Percentiles rank a stretch among this genome's conserved stretches.
Evolutionary conservation across 257 asterid genomes (phyloP).

Genomic region (Knoxia roxburghii): DNA sequence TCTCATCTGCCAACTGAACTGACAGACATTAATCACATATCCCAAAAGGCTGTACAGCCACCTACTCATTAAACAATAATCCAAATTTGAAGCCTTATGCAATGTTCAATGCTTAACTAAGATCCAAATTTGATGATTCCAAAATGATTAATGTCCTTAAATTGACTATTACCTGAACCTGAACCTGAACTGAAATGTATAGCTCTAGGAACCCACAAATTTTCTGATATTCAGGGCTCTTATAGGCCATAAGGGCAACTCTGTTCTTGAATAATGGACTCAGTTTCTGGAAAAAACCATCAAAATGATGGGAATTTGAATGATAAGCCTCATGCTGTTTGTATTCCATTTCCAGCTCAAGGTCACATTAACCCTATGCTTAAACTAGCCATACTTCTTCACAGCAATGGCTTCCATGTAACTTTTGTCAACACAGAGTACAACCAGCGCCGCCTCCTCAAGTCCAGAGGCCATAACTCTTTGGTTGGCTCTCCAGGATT

Average conservation of each 20-base stretch:
- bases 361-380: conserved; percentile 40
- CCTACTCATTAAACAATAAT: too few relatives aligned
- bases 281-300: neutral
- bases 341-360: conserved; percentile 35
- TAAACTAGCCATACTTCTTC: conserved; percentile 53
- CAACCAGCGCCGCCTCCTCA: conserved; percentile 35
- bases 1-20: too few relatives aligned
- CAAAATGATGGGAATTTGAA: neutral
- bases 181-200: too few relatives aligned
- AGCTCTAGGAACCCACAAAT: too few relatives aligned
- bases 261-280: neutral
- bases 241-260: neutral
- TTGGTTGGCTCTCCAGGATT: conserved; percentile 21
- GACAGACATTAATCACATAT: too few relatives aligned
- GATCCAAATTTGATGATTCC: too few relatives aligned
- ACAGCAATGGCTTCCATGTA: conserved; percentile 39
- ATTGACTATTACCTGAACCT: too few relatives aligned
- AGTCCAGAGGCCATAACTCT: conserved; percentile 19
- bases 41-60: too few relatives aligned
- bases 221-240: too few relatives aligned
- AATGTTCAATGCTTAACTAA: too few relatives aligned
- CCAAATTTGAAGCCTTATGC: too few relatives aligned
- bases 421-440: conserved; percentile 51
- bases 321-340: conserved; percentile 28
- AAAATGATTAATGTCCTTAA: too few relatives aligned